Base-by-base conservation (phyloP, 2,329 filamentous ascomycete genomes). In the Keithomyces neogunnii region DNA sequence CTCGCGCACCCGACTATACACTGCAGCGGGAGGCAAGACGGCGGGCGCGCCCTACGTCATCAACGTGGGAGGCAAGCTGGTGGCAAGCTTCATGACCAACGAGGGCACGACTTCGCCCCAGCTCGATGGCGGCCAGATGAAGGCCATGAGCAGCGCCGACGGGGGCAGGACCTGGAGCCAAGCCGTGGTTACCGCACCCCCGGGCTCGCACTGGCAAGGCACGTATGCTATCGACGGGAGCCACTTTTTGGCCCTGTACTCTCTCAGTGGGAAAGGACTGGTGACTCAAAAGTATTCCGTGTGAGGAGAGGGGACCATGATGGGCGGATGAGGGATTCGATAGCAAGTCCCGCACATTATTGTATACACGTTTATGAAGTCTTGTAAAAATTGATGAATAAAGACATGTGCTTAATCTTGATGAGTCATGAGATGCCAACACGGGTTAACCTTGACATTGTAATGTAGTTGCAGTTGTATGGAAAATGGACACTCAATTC, bases 1-100 rank as follows among this genome's bases (percentile, higher is more conserved):
- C 19, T n/a, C 13, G 26, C 11, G 39, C 7, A 42, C 33, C 33
- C 33, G 33, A 35, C 33, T 6, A 2, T 42, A 42, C 39, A 42
- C 39, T 6, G 39, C 39, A 6, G 19, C 5, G 39, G 19, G 19
- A 9, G 33, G 33, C 7, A 32, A 19, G 4, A 45, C 50, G n/a
- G 49, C 55, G 11, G 68, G 67, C 1, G 72, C 72, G 30, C 73
- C 73, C 42, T 66, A 72, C 54, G 64, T 74, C 6, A 59, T 64
- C 31, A 70, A 69, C 33, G 71, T 74, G 1, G 69, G 72, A 2
- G 68, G 66, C 6, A 69, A 62, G 1, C 57, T 76, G 6, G 68
- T 71, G 1, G 66, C 64, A 0, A 70, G 67, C 51, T 75, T 75
- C 59, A 71, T 72, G 61, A 74, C 71, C 1, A 67, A 75, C 54